These are phyloP conservation scores for Magnusiomyces fungicola DNA, from an alignment of 1,139 yeast species.

Conservation along the genomic window DNA sequence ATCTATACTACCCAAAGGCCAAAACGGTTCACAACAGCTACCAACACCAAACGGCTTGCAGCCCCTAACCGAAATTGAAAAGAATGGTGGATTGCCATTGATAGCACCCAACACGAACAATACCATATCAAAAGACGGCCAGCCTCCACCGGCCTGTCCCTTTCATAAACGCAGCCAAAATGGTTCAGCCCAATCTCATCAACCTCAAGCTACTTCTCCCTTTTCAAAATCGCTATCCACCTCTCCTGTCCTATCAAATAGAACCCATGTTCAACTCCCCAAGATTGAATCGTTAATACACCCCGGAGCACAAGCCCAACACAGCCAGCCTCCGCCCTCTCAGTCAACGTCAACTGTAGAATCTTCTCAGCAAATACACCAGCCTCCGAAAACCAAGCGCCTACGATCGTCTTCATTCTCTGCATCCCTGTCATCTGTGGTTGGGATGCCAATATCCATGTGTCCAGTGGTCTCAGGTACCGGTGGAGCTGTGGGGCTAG, in stretches of 20 bases:
- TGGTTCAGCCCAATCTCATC: too few species aligned
- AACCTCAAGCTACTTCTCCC: too few species aligned
- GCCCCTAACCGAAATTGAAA: too few species aligned
- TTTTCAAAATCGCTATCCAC: too few species aligned
- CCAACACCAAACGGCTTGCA: too few species aligned
- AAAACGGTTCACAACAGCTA: too few species aligned
- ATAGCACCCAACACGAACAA: not conserved
- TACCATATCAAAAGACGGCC: not conserved
- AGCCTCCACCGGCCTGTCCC: not conserved
- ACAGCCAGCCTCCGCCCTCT: not conserved
- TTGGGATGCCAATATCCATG: slow-evolving; percentile 4
- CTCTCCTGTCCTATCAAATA: not conserved
- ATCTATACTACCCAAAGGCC: too few species aligned
- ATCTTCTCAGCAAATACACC: not conserved
- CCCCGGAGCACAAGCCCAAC: not conserved
- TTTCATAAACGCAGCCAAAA: not conserved
- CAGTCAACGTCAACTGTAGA: not conserved
- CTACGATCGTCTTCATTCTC: not conserved
- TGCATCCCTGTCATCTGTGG: not conserved
- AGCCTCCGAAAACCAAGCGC: not conserved
- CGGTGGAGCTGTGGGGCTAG: not conserved
- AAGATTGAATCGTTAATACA: slow-evolving; percentile 4
- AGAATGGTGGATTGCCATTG: too few species aligned
- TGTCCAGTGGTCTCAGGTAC: slow-evolving; percentile 5
- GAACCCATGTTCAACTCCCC: not conserved